Conservation (phyloP, 768 basidiomycete genomes). For the Trametes cubensis region DNA sequence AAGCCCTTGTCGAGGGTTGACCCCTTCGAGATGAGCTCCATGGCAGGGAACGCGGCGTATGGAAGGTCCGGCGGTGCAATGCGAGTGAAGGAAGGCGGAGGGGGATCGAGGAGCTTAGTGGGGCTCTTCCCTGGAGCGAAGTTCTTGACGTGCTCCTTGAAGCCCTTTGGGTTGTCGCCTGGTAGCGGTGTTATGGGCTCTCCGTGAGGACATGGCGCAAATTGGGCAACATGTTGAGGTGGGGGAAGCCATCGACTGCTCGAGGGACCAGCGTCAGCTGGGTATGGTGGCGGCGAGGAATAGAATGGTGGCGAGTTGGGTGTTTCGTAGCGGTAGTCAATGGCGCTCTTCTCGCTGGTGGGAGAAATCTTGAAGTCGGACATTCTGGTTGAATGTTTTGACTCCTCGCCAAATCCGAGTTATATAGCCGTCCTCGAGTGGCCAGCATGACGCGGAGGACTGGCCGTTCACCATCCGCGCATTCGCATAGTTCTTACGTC, state of each 20-base stretch:
- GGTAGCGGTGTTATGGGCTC: not conserved
- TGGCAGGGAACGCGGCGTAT: slow-evolving; percentile 32
- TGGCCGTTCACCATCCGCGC: no score
- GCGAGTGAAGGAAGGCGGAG: slow-evolving; percentile 22
- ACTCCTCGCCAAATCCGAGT: no score
- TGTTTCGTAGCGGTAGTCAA: no score
- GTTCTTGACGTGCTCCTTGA: slow-evolving; percentile 13
- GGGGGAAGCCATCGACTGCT: not conserved
- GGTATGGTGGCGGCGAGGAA: not conserved
- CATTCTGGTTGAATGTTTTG: no score
- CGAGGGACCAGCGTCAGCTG: not conserved
- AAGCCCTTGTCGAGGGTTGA: slow-evolving; percentile 47
- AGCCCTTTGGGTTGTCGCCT: slow-evolving; percentile 7
- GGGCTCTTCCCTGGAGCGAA: slow-evolving; percentile 20
- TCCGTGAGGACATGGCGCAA: slow-evolving; percentile 6
- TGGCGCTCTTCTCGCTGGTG: no score
- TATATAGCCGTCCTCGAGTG: no score
- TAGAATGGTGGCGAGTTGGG: no score
- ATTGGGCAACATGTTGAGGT: not conserved
- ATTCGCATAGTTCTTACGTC: no score
- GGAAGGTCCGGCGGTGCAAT: slow-evolving; percentile 3
- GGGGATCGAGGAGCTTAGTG: slow-evolving; percentile 22
- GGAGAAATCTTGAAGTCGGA: no score
- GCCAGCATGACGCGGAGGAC: no score
- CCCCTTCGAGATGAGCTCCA: slow-evolving; percentile 36